Percentiles rank a stretch among this genome's conserved stretches.
Evolutionary conservation across 805 yeast species (phyloP).

Genomic region (Metschnikowia amazonensis): DNA sequence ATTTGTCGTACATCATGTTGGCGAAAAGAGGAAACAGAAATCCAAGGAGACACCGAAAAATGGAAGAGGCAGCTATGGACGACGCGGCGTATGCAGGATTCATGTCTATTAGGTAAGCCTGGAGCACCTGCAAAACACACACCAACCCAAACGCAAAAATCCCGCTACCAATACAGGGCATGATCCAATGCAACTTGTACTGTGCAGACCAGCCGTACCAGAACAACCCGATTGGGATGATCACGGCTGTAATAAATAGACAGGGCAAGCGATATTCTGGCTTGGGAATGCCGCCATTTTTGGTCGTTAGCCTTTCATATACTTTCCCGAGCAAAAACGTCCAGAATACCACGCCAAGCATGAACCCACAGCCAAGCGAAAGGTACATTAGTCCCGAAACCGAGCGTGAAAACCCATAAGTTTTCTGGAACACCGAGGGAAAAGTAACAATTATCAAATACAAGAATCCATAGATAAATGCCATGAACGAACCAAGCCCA

Average conservation of each 20-base stretch:
- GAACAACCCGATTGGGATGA: constrained; percentile 35
- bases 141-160: constrained; percentile 36
- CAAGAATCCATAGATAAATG: constrained; percentile 40
- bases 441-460: constrained; percentile 40
- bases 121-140: constrained; percentile 37
- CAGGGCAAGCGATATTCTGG: constrained; percentile 40
- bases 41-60: constrained; percentile 37
- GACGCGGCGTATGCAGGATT: constrained; percentile 36
- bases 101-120: constrained; percentile 39
- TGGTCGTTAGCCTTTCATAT: constrained; percentile 22
- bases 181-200: constrained; percentile 34
- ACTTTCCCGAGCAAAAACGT: constrained; percentile 25
- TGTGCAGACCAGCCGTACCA: constrained; percentile 42
- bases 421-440: constrained; percentile 28
- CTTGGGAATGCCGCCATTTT: constrained; percentile 31
- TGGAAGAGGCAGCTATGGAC: constrained; percentile 41
- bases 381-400: constrained; percentile 36
- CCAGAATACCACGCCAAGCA: constrained; percentile 31
- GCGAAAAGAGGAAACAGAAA: constrained; percentile 39
- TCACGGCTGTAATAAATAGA: constrained; percentile 29
- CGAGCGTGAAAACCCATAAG: constrained; percentile 32
- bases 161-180: constrained; percentile 35
- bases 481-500: constrained; percentile 41
- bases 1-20: constrained; percentile 29
- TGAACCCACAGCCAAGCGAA: constrained; percentile 38